A percentile compares a stretch with the other conserved stretches of the same genome.
Evolutionary conservation across 164 flowering plant species (phyloP).

Genomic region (Kalanchoe fedtschenkoi): DNA sequence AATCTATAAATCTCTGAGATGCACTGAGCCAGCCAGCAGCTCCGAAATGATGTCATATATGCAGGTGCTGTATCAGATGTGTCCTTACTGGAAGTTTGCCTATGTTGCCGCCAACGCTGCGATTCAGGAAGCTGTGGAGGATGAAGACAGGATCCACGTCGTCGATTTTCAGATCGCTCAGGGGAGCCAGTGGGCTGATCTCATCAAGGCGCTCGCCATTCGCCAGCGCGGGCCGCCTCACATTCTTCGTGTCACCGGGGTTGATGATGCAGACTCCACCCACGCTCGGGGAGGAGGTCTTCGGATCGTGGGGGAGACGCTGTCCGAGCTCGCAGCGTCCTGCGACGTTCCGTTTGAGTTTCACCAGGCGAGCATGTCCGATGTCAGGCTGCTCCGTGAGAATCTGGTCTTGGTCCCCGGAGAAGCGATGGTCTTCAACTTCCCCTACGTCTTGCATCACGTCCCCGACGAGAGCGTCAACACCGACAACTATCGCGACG

Average conservation of each 20-base stretch:
- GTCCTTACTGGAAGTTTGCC: neutral
- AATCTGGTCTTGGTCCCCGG: neutral
- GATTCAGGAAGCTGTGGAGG: neutral
- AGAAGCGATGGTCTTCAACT: neutral
- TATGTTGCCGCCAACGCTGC: neutral
- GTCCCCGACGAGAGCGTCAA: neutral
- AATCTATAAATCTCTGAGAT: neutral
- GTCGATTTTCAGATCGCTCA: neutral
- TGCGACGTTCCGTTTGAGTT: neutral
- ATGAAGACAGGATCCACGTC: neutral
- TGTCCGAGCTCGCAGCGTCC: neutral
- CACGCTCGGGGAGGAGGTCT: constrained; percentile 1
- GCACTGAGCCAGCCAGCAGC: neutral
- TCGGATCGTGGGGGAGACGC: neutral
- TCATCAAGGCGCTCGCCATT: neutral
- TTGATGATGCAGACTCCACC: neutral
- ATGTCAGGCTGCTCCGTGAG: neutral
- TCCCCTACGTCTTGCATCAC: neutral
- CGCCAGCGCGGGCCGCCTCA: neutral
- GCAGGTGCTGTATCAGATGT: neutral
- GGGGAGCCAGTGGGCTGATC: neutral
- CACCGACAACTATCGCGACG: neutral
- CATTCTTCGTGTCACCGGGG: neutral
- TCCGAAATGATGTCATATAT: neutral
- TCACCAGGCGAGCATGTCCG: neutral